A percentile compares a stretch with the other conserved stretches of the same genome.
These are phyloP conservation scores for Phytophthora pinifolia DNA, from an alignment of 352 stramenopile genomes.

Conservation along the genomic window DNA sequence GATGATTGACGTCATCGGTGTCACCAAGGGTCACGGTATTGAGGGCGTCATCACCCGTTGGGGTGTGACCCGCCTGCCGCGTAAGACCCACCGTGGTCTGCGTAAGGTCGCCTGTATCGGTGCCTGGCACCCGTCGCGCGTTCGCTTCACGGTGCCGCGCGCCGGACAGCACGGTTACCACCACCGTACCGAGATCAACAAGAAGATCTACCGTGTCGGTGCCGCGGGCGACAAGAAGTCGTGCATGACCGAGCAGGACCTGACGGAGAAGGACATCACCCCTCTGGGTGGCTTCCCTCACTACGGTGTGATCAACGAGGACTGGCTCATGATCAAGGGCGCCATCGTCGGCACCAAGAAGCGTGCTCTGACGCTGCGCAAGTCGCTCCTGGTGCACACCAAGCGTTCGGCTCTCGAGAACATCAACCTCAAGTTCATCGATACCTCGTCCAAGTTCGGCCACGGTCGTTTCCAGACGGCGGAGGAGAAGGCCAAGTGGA, in stretches of 20 bases:
- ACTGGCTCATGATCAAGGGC: slow-evolving; percentile 99
- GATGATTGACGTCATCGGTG: slow-evolving; percentile 98
- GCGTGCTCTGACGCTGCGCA: slow-evolving; percentile 97
- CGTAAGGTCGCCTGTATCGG: slow-evolving; percentile 99
- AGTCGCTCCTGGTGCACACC: slow-evolving; percentile 98
- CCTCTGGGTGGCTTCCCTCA: slow-evolving; percentile 99
- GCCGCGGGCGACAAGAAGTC: slow-evolving; percentile 92
- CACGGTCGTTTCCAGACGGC: slow-evolving; percentile 99
- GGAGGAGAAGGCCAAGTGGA: slow-evolving; percentile 99
- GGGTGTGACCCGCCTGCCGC: slow-evolving; percentile 98
- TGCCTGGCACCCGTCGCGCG: slow-evolving; percentile 99
- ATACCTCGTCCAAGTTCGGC: slow-evolving; percentile 99
- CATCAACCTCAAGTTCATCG: slow-evolving; percentile 96
- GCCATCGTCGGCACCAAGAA: slow-evolving; percentile 98
- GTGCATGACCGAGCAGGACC: slow-evolving; percentile 97
- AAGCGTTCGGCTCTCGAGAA: slow-evolving; percentile 97
- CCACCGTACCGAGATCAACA: slow-evolving; percentile 99
- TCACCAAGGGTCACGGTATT: slow-evolving; percentile 99
- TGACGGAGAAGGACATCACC: slow-evolving; percentile 99
- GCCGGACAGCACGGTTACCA: slow-evolving; percentile 99
- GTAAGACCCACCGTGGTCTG: slow-evolving; percentile 99
- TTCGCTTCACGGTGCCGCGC: slow-evolving; percentile 97
- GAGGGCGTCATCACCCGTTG: slow-evolving; percentile 99
- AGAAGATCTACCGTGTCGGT: slow-evolving; percentile 99
- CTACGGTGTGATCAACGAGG: slow-evolving; percentile 99